phyloP scores from a whole-genome alignment of 2,329 filamentous ascomycete species.

The Talaromyces sp. region DNA sequence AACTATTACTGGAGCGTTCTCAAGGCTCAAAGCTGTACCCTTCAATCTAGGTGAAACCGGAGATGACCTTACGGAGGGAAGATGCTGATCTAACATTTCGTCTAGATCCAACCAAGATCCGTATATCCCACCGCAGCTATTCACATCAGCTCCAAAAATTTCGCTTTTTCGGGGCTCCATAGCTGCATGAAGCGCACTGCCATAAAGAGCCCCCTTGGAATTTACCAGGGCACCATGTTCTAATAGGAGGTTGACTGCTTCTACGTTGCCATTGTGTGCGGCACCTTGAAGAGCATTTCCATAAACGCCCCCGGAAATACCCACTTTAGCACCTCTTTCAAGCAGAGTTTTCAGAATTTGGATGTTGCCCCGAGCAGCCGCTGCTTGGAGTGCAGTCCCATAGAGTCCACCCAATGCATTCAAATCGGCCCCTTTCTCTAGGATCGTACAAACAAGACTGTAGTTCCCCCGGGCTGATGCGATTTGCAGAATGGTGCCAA shows the following conservation, averaged over 20 bases:
- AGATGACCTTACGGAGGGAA: background rate
- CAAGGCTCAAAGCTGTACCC: background rate
- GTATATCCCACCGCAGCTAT: background rate
- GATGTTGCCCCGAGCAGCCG: background rate
- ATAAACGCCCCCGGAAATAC: constrained; percentile 23
- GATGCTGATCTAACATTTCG: too few species aligned
- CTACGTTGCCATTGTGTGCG: background rate
- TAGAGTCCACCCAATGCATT: background rate
- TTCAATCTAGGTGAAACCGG: background rate
- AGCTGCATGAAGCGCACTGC: constrained; percentile 8
- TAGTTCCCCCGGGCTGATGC: background rate
- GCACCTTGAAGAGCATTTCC: background rate
- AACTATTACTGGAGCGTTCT: background rate
- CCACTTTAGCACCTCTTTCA: background rate
- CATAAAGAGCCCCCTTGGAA: constrained; percentile 21
- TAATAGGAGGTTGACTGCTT: background rate
- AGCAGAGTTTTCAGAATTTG: background rate
- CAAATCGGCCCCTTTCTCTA: background rate
- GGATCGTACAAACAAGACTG: background rate
- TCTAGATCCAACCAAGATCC: background rate
- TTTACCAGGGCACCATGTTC: background rate
- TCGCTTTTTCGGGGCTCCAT: background rate
- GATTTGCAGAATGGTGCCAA: background rate
- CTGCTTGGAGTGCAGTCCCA: constrained; percentile 1
- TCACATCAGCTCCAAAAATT: background rate